A percentile compares a stretch with the other conserved stretches of the same genome.
Conservation (phyloP, 805 yeast genomes). For the Limtongozyma cylindracea region DNA sequence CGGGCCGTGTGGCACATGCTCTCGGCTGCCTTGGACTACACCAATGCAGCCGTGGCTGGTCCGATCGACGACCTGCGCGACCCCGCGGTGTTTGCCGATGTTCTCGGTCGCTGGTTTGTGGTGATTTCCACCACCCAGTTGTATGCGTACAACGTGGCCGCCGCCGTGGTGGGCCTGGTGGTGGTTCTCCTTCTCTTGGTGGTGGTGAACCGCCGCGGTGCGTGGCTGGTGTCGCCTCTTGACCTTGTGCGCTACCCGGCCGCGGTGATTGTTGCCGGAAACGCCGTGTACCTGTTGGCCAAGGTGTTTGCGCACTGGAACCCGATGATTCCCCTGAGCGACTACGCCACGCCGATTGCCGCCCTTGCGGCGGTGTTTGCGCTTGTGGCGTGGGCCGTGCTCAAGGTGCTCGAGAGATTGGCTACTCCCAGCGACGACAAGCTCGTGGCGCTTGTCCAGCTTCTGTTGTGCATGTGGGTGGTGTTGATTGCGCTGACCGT, state of each 20-base stretch:
- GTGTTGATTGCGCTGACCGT: slow-evolving; percentile 16
- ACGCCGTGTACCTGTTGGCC: too few relatives aligned
- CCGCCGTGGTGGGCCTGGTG: slow-evolving; percentile 20
- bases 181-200: slow-evolving; percentile 15
- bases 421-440: too few relatives aligned
- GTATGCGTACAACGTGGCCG: slow-evolving; percentile 21
- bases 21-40: slow-evolving; percentile 37
- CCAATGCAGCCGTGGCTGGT: slow-evolving; percentile 9
- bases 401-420: too few relatives aligned
- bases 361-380: too few relatives aligned
- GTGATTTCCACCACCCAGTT: slow-evolving; percentile 25
- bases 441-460: slow-evolving; percentile 25
- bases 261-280: too few relatives aligned
- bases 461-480: slow-evolving; percentile 31
- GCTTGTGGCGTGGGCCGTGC: too few relatives aligned
- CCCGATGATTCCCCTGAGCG: too few relatives aligned
- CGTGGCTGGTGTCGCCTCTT: too few relatives aligned
- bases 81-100: slow-evolving; percentile 31
- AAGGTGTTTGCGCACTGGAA: slow-evolving; percentile 24
- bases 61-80: slow-evolving; percentile 6
- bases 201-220: slow-evolving; percentile 17
- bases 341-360: too few relatives aligned
- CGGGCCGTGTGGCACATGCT: slow-evolving; percentile 75
- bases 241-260: too few relatives aligned
- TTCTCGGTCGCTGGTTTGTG: slow-evolving; percentile 32